Conservation (phyloP, 495 filamentous ascomycete species). For the Amniculicola lignicola region DNA sequence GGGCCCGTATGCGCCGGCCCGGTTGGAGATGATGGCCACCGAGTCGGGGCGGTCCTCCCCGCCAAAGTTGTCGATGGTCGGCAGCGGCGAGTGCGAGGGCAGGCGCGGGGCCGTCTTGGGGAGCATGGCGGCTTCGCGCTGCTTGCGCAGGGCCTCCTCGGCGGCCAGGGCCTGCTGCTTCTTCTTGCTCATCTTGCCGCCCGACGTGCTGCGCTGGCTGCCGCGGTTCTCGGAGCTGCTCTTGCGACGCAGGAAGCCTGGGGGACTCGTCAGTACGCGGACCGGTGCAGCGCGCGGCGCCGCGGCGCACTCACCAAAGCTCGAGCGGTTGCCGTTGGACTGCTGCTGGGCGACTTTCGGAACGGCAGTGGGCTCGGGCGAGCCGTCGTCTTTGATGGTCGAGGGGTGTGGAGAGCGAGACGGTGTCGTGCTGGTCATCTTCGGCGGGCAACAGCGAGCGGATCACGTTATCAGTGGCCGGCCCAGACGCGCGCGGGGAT, state of each 20-base stretch:
- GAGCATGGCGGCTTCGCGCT: conserved; percentile 58
- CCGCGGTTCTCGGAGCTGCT: conserved; percentile 31
- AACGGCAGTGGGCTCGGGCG: conserved; percentile 29
- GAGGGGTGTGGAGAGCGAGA: conserved; percentile 11
- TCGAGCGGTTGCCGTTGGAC: conserved; percentile 22
- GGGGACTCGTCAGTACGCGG: no score
- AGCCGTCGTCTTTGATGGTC: conserved; percentile 15
- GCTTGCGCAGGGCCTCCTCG: conserved; percentile 65
- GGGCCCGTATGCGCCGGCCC: conserved; percentile 43
- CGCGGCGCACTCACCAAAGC: no score
- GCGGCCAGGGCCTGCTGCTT: conserved; percentile 58
- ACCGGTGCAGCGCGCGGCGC: conserved; percentile 35
- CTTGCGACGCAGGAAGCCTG: conserved; percentile 37
- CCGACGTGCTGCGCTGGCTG: conserved; percentile 45
- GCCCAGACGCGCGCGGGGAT: conserved; percentile 14
- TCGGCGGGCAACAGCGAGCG: conserved; percentile 8
- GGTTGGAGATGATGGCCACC: conserved; percentile 59
- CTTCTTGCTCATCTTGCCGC: conserved; percentile 66
- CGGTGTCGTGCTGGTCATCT: conserved; percentile 23
- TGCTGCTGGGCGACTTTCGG: conserved; percentile 17
- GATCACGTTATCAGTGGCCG: conserved; percentile 23
- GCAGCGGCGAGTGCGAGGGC: conserved; percentile 67
- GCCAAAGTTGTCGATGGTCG: conserved; percentile 68
- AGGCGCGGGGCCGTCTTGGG: conserved; percentile 73
- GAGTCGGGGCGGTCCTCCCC: conserved; percentile 64